Percentiles rank a stretch among this genome's conserved stretches.
These are phyloP conservation scores for Metschnikowia continentalis DNA, from an alignment of 805 yeast genomes.

Conservation along the genomic window DNA sequence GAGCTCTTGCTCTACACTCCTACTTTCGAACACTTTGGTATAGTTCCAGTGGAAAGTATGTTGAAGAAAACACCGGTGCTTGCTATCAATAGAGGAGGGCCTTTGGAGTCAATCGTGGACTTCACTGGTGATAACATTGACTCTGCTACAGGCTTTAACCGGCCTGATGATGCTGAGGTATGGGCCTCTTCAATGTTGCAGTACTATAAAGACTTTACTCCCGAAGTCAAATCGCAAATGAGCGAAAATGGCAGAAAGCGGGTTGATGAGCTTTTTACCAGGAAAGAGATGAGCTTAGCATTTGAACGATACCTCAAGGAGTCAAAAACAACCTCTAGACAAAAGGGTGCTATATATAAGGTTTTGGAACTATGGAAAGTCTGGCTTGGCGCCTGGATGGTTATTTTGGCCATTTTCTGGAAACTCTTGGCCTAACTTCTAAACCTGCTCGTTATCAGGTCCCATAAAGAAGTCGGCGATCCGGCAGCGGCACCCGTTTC, in stretches of 20 bases:
- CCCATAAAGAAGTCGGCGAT: slow-evolving; percentile 9
- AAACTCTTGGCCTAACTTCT: neutral
- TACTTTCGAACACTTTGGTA: slow-evolving; percentile 90
- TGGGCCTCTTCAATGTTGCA: slow-evolving; percentile 55
- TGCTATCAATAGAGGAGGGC: slow-evolving; percentile 90
- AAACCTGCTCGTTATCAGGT: slow-evolving; percentile 10
- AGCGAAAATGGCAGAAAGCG: slow-evolving; percentile 36
- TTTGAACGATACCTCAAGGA: slow-evolving; percentile 19
- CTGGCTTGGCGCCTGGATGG: slow-evolving; percentile 7
- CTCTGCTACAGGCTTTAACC: slow-evolving; percentile 61
- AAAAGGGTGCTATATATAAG: slow-evolving; percentile 11
- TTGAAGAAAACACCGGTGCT: slow-evolving; percentile 74
- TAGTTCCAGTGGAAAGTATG: slow-evolving; percentile 97
- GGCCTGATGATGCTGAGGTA: slow-evolving; percentile 36
- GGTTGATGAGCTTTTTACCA: slow-evolving; percentile 39
- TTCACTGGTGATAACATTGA: slow-evolving; percentile 24
- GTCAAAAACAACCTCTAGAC: slow-evolving; percentile 1
- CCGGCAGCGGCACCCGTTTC: neutral
- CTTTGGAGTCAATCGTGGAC: slow-evolving; percentile 66
- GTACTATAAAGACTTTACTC: slow-evolving; percentile 26
- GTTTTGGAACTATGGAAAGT: slow-evolving; percentile 10
- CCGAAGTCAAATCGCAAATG: slow-evolving; percentile 18
- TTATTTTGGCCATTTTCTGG: neutral
- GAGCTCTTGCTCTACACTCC: slow-evolving; percentile 82
- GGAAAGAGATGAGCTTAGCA: slow-evolving; percentile 41